Evolutionary conservation across 768 basidiomycete genomes (phyloP), one percentile per base, ranked within the genome.

Genomic region (Tricholoma hemisulphureum): DNA sequence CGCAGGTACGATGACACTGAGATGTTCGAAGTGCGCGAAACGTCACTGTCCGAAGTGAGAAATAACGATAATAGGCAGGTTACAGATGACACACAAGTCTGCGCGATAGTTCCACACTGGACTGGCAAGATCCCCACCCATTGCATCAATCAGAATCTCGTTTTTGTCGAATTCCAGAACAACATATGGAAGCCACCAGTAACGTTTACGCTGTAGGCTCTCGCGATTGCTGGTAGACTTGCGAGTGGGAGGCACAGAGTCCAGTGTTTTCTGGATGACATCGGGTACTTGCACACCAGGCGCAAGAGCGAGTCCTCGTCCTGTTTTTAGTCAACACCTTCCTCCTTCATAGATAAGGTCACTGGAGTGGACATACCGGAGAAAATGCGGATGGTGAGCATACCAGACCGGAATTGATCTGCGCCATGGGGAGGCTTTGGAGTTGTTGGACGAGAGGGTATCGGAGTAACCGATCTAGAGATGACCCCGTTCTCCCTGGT

Each of bases 81-180:
- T 20, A 46, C 53, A 48, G 43, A 49, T 53, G 34, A 83, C 92
- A 68, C 71, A 97, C 94, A 98, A 99, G 60, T 94, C 86, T 28
- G 97, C 92, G 35, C 90, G 85, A 68, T 95, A 98, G 76, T 95
- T 94, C 96, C 97, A 99, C 51, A 92, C 83, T 3, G 97, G 97
- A 64, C 81, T 86, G 11, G 83, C 67, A 51, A 98, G 82, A 72
- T 98, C 93, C n/a, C 96, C 97, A 8, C 92, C 95, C 67, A 98
- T 82, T 10, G 95, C 95, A 76, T 98, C 96, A 56, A 98, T 88
- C 63, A 99, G 77, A 65, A 98, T 87, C 72, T 98, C 95, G 73
- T 98, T 98, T 81, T 93, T 94, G 77, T 94, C 91, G 77, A 95
- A 96, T 75, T 98, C 95, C 64, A 99, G 87, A 39, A 98, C 97